Percentiles rank a stretch among this genome's conserved stretches.
Conservation (phyloP, 2,329 filamentous ascomycete genomes). For the Dothideomycetidae sp. region DNA sequence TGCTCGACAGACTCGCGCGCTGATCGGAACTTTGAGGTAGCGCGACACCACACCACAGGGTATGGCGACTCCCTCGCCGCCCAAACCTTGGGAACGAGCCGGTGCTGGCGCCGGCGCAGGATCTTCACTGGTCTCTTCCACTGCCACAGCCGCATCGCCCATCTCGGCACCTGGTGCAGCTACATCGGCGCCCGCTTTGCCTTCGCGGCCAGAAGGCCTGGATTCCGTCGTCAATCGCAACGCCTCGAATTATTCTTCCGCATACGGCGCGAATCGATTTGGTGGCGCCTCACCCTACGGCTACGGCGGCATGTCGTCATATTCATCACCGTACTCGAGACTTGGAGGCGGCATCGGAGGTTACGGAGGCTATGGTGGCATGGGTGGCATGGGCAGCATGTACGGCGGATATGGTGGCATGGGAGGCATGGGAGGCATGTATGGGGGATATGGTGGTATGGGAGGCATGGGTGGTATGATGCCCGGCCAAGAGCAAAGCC, state of each 20-base stretch:
- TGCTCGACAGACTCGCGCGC: no score
- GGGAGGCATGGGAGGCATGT: constrained; percentile 21
- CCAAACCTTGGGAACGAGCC: constrained; percentile 91
- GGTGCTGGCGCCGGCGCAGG: constrained; percentile 39
- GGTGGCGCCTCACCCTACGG: constrained; percentile 43
- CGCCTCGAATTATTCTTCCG: constrained; percentile 59
- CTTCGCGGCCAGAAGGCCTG: constrained; percentile 66
- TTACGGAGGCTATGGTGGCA: constrained; percentile 25
- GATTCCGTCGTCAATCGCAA: constrained; percentile 73
- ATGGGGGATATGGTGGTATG: constrained; percentile 20
- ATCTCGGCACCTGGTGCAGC: constrained; percentile 23
- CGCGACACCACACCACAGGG: no score
- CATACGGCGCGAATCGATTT: constrained; percentile 24
- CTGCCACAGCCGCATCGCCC: constrained; percentile 29
- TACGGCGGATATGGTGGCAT: constrained; percentile 17
- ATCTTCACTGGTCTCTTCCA: constrained; percentile 23
- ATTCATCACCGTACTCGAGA: constrained; percentile 41
- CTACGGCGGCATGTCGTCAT: constrained; percentile 30
- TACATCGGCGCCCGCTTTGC: constrained; percentile 50
- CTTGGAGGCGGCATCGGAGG: constrained; percentile 31
- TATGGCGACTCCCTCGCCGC: constrained; percentile 48
- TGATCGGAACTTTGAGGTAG: no score
- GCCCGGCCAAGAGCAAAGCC: constrained; percentile 78
- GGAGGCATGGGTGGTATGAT: constrained; percentile 33
- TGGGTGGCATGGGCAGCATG: constrained; percentile 27